These are phyloP conservation scores for Zychaea mexicana DNA, from an alignment of 371 early-diverging fungal genomes.

Conservation along the genomic window DNA sequence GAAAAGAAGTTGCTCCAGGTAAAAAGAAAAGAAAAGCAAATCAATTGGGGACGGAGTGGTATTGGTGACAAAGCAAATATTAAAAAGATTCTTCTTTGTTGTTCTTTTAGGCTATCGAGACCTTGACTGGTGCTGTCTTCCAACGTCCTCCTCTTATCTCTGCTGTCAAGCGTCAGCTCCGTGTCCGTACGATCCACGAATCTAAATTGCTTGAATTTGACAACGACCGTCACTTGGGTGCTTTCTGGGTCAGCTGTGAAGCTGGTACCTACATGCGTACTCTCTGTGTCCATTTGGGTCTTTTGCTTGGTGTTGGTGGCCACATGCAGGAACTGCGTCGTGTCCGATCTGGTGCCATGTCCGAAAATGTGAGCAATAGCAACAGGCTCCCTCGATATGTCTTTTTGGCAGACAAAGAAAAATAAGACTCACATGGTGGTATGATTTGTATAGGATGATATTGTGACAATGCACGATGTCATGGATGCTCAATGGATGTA, in stretches of 20 bases:
- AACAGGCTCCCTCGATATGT: neutral
- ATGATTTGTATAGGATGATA: constrained; percentile 66
- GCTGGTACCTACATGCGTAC: constrained; percentile 99
- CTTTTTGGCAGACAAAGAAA: too few species aligned
- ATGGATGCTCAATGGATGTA: constrained; percentile 98
- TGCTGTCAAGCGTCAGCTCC: constrained; percentile 99
- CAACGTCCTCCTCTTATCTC: constrained; percentile 99
- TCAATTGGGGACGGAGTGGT: too few species aligned
- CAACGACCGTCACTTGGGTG: constrained; percentile 93
- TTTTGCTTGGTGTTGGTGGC: constrained; percentile 96
- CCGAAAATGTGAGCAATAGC: constrained; percentile 74
- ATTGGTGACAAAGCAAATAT: too few species aligned
- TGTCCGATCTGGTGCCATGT: constrained; percentile 94
- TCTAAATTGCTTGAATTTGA: constrained; percentile 96
- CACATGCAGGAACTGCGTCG: constrained; percentile 99
- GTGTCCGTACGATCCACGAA: constrained; percentile 98
- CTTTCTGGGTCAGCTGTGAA: constrained; percentile 99
- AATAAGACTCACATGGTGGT: neutral
- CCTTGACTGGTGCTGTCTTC: constrained; percentile 97
- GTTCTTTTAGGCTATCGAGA: constrained; percentile 76
- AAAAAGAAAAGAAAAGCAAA: neutral
- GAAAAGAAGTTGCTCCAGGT: constrained; percentile 86
- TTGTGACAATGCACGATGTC: constrained; percentile 99
- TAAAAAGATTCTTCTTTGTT: neutral
- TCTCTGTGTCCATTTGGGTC: constrained; percentile 98